Base-by-base conservation (phyloP, 2,329 filamentous ascomycete genomes). In the Chrysoporthe puriensis region DNA sequence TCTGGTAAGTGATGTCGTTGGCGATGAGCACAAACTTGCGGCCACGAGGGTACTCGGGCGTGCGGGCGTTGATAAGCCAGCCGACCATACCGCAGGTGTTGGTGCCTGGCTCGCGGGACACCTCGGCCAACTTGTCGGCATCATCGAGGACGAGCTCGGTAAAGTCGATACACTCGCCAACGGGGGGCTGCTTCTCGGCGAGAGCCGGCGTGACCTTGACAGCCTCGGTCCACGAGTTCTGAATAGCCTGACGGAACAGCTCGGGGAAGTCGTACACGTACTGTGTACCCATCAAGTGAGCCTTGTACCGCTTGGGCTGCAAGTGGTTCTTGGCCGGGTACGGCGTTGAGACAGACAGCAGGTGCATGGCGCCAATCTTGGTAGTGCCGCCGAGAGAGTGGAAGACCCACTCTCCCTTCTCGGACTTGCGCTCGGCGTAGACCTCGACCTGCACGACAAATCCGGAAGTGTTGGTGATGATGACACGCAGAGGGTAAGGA, bases 251-350 rank as follows among this genome's bases (percentile, higher is more conserved):
- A 77, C 96, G 90, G 91, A 99, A 99, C 61, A 99, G 90, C 86
- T 99, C 96, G 42, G 96, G 96, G 91, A 99, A 99, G 81, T 99
- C 96, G 79, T 99, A 99, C 65, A 98, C 96, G 78, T 97, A 99
- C 82, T 99, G 96, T 40, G 96, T 99, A 72, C 96, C 96, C 94
- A 99, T 97, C 70, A 98, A 85, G 79, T 99, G 96, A 73, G 96
- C 96, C 90, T 97, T 97, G 90, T 99, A 98, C 74, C 96, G 90
- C 90, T 98, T 98, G 71, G 96, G 96, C 83, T 99, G 96, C 70
- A 99, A 87, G 85, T 94, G 97, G 81, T 97, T 96, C 89, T 99
- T 99, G 77, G 95, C 97, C 48, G 95, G 91, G 81, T 99, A 99
- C 32, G 96, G 94, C 3, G 94, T 94, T 57, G 90, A 92, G 72